phyloP scores from a whole-genome alignment of 257 asterid species.

The Cynanchum wilfordii region DNA sequence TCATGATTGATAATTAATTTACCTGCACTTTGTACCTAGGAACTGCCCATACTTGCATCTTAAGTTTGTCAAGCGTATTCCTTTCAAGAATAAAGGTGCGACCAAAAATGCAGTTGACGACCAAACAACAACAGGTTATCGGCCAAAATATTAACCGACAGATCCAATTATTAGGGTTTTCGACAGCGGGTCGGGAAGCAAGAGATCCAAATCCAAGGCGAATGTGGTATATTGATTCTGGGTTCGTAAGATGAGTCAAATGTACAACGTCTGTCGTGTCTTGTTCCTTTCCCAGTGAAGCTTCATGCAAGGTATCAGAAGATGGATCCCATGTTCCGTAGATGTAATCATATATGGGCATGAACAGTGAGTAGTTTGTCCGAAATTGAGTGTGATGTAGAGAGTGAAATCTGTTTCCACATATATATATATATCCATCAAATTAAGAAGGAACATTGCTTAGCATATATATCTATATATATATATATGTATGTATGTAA shows the following conservation, averaged over 20 bases:
- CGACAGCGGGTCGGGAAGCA: slow-evolving; percentile 23
- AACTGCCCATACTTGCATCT: slow-evolving; percentile 33
- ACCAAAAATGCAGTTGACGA: slow-evolving; percentile 18
- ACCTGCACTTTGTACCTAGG: slow-evolving; percentile 34
- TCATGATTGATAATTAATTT: no score
- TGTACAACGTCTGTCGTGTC: slow-evolving; percentile 32
- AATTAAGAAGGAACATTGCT: background rate
- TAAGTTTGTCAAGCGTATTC: slow-evolving; percentile 21
- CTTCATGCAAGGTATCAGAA: slow-evolving; percentile 21
- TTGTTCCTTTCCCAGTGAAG: slow-evolving; percentile 20
- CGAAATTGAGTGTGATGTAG: slow-evolving; percentile 39
- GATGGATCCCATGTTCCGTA: slow-evolving; percentile 29
- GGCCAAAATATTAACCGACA: slow-evolving; percentile 32
- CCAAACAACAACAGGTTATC: slow-evolving; percentile 23
- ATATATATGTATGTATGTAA: no score
- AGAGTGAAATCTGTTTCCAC: slow-evolving; percentile 26
- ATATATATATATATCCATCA: background rate
- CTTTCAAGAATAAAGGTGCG: slow-evolving; percentile 30
- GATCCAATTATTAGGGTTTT: slow-evolving; percentile 21
- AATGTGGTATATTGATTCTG: slow-evolving; percentile 32
- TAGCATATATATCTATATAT: no score
- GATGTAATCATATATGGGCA: slow-evolving; percentile 37
- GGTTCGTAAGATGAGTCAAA: slow-evolving; percentile 33
- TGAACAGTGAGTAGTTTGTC: slow-evolving; percentile 32
- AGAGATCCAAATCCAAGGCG: slow-evolving; percentile 29